Conservation (phyloP, 2,329 filamentous ascomycete species). For the Fusarium dimerum region DNA sequence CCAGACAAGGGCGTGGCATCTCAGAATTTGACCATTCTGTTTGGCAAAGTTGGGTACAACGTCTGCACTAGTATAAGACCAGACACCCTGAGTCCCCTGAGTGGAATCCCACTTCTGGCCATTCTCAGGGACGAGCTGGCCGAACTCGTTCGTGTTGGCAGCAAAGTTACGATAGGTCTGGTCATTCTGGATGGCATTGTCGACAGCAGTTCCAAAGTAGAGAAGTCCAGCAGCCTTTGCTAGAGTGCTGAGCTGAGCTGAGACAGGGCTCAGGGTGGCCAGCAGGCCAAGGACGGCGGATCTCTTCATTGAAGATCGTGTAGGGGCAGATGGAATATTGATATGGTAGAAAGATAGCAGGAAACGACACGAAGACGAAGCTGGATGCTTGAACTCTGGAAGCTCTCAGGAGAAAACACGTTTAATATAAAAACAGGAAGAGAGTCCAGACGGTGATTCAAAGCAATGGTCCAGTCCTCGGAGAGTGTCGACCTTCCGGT, state of each 20-base stretch:
- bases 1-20: conserved; percentile 64
- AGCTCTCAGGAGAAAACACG: too few relatives aligned
- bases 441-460: too few relatives aligned
- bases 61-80: conserved; percentile 61
- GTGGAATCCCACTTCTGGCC: conserved; percentile 64
- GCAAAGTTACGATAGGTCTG: conserved; percentile 56
- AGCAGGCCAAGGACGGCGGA: conserved; percentile 24
- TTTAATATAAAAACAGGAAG: too few relatives aligned
- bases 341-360: conserved; percentile 3
- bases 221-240: conserved; percentile 56
- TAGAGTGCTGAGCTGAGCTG: conserved; percentile 49
- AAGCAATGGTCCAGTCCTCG: too few relatives aligned
- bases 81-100: conserved; percentile 57
- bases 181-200: conserved; percentile 58
- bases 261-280: conserved; percentile 25
- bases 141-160: conserved; percentile 58
- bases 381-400: too few relatives aligned
- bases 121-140: conserved; percentile 65
- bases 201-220: conserved; percentile 67
- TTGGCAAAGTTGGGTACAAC: conserved; percentile 50
- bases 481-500: too few relatives aligned
- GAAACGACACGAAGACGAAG: conserved; percentile 7
- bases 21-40: conserved; percentile 51
- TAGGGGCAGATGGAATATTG: conserved; percentile 1
- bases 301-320: conserved; percentile 17